Conservation (phyloP, 768 basidiomycete species). For the Boletus vermiculosoides region DNA sequence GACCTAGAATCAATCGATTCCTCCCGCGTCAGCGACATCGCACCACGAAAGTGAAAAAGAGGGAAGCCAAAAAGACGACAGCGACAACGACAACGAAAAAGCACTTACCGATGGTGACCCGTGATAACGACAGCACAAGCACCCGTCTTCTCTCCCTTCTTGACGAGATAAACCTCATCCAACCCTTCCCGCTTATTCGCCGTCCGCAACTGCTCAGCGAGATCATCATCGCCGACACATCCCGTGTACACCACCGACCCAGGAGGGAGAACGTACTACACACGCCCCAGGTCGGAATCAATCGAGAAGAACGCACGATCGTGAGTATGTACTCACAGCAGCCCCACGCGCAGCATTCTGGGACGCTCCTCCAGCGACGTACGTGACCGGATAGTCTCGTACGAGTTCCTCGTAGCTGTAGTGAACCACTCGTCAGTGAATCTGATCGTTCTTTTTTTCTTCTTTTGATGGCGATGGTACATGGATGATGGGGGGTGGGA, state of each 20-base stretch:
- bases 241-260: conserved; percentile 92
- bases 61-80: not conserved
- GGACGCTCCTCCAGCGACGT: conserved; percentile 95
- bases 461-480: not conserved
- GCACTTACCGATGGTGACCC: conserved; percentile 77
- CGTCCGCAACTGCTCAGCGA: conserved; percentile 81
- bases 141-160: conserved; percentile 84
- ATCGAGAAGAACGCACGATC: not conserved
- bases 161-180: conserved; percentile 84
- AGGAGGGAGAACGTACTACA: conserved; percentile 85
- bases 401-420: conserved; percentile 87
- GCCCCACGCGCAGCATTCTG: conserved; percentile 97
- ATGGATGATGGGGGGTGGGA: not conserved
- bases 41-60: not conserved
- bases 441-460: too few relatives aligned
- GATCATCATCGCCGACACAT: conserved; percentile 90
- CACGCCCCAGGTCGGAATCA: not conserved
- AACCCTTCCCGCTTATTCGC: conserved; percentile 95
- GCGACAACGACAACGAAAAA: not conserved
- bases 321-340: conserved; percentile 58
- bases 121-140: conserved; percentile 97
- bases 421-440: not conserved
- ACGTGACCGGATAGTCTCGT: conserved; percentile 71
- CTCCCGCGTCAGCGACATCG: not conserved
- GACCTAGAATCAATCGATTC: conserved; percentile 49